Evolutionary conservation across 768 basidiomycete genomes (phyloP).

Genomic region (Lactarius quietus): DNA sequence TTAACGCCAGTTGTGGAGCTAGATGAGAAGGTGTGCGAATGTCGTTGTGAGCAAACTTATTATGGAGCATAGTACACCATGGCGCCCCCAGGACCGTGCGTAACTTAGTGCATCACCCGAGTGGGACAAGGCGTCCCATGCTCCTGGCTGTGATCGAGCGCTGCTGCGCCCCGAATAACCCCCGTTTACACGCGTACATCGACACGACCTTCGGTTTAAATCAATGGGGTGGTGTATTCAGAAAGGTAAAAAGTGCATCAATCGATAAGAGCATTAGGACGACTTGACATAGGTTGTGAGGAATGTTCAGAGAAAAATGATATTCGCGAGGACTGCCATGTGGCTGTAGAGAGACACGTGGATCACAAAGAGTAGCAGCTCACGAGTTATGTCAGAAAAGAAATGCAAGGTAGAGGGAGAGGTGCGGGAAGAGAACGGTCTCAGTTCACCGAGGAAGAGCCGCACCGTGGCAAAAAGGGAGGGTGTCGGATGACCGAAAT

Average conservation of each 20-base stretch:
- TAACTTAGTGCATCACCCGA: conserved; percentile 7
- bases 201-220: conserved; percentile 5
- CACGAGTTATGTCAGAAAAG: background rate
- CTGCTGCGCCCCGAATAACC: conserved; percentile 15
- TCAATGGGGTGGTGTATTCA: background rate
- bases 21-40: conserved; percentile 13
- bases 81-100: background rate
- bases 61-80: conserved; percentile 6
- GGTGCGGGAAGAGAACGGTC: too few relatives aligned
- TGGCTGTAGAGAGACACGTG: background rate
- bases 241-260: conserved; percentile 8
- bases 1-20: conserved; percentile 6
- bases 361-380: background rate
- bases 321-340: background rate
- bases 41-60: conserved; percentile 5
- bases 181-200: conserved; percentile 4
- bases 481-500: background rate
- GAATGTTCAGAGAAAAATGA: background rate
- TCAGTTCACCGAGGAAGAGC: background rate
- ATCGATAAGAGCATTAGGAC: conserved; percentile 16
- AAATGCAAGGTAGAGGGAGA: background rate
- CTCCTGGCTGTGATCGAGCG: conserved; percentile 12
- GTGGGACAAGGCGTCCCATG: conserved; percentile 10
- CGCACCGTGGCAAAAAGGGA: background rate
- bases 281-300: background rate